These are phyloP conservation scores for Fonsecaea pugnacius DNA, from an alignment of 2,329 filamentous ascomycete genomes.

Conservation along the genomic window DNA sequence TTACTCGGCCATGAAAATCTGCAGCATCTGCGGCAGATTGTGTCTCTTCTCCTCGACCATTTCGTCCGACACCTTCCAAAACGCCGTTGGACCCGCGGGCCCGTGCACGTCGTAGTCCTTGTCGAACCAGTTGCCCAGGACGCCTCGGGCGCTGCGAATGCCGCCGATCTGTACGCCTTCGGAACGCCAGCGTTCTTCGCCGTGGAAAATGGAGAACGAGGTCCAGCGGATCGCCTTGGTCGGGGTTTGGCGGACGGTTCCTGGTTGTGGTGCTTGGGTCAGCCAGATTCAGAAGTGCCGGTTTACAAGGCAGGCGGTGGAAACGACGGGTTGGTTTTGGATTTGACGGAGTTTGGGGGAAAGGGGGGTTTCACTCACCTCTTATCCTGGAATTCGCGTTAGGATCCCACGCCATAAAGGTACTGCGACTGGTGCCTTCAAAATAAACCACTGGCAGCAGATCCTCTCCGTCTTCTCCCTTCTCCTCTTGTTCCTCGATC, in stretches of 20 bases:
- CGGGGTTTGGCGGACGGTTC: constrained; percentile 66
- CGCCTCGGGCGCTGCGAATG: constrained; percentile 65
- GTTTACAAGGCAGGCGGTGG: constrained; percentile 21
- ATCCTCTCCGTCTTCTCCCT: constrained; percentile 44
- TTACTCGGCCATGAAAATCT: constrained; percentile 22
- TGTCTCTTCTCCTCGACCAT: constrained; percentile 37
- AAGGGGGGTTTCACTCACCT: constrained; percentile 51
- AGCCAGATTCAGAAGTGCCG: neutral
- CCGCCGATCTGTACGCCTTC: constrained; percentile 78
- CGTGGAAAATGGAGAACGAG: constrained; percentile 66
- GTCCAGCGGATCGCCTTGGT: constrained; percentile 78
- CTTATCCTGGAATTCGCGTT: constrained; percentile 69
- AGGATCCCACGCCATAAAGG: constrained; percentile 69
- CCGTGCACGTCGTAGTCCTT: constrained; percentile 72
- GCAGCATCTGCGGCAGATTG: constrained; percentile 11
- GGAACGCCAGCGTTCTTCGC: constrained; percentile 74
- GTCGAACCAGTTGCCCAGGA: constrained; percentile 79
- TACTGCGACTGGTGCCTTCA: constrained; percentile 62
- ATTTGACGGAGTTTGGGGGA: neutral
- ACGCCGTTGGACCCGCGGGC: constrained; percentile 74
- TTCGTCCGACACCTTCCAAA: constrained; percentile 72
- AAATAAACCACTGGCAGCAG: constrained; percentile 68
- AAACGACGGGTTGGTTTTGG: neutral
- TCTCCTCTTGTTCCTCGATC: constrained; percentile 63
- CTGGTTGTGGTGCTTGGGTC: constrained; percentile 41